A percentile compares a stretch with the other conserved stretches of the same genome.
Evolutionary conservation across 2,329 filamentous ascomycete species (phyloP).

Genomic region (Chaetomiaceae sp.): DNA sequence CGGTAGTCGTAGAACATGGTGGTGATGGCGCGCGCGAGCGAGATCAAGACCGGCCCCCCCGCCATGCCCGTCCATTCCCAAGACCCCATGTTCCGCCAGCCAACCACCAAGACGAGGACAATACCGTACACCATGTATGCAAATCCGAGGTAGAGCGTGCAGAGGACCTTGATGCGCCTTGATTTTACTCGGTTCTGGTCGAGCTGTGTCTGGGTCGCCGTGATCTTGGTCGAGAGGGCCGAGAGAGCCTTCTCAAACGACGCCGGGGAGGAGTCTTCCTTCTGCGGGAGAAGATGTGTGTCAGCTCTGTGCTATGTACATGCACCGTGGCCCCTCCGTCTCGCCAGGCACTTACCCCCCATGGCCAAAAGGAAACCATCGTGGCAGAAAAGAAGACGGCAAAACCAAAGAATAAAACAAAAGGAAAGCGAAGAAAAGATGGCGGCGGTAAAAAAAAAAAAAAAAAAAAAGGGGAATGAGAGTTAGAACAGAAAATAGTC

Average conservation of each 20-base stretch:
- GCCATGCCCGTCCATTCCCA: slow-evolving; percentile 74
- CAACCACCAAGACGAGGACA: slow-evolving; percentile 77
- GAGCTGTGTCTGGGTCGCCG: slow-evolving; percentile 65
- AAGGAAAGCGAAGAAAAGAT: neutral
- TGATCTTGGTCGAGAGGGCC: slow-evolving; percentile 75
- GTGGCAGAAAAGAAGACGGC: neutral
- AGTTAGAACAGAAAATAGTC: neutral
- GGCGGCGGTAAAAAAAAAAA: neutral
- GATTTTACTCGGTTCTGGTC: slow-evolving; percentile 67
- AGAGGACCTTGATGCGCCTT: slow-evolving; percentile 75
- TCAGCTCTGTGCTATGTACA: neutral
- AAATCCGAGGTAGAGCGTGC: slow-evolving; percentile 86
- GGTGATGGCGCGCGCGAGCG: slow-evolving; percentile 61
- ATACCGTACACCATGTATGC: slow-evolving; percentile 84
- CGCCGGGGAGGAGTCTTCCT: slow-evolving; percentile 74
- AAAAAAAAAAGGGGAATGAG: neutral
- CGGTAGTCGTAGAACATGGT: slow-evolving; percentile 76
- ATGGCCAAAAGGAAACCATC: slow-evolving; percentile 45
- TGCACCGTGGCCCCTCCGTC: too few species aligned
- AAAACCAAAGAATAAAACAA: neutral
- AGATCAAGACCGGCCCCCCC: slow-evolving; percentile 80
- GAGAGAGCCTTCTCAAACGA: slow-evolving; percentile 91
- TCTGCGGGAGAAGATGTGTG: slow-evolving; percentile 41
- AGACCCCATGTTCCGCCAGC: slow-evolving; percentile 70
- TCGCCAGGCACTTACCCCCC: slow-evolving; percentile 53